Evolutionary conservation across 208 protist species (phyloP).

Genomic region (Trypanosoma melophagium): DNA sequence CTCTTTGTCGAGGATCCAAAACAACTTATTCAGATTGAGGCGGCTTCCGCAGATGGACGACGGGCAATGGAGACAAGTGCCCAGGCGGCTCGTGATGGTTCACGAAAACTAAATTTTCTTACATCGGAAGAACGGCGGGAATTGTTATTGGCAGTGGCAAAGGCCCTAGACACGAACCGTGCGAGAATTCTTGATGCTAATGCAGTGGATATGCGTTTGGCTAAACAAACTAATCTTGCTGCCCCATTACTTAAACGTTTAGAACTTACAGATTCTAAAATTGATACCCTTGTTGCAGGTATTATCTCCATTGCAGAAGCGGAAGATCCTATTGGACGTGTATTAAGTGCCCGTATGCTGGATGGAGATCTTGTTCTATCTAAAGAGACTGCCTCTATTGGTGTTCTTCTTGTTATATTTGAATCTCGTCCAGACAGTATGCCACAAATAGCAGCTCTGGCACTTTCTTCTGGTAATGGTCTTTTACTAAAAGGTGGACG

Average conservation of each 20-base stretch:
- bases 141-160: conserved; percentile 58
- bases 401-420: conserved; percentile 93
- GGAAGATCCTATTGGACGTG: conserved; percentile 54
- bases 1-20: conserved; percentile 22
- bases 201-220: conserved; percentile 54
- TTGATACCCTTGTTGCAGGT: conserved; percentile 51
- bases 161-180: conserved; percentile 41
- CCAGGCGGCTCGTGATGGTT: conserved; percentile 54
- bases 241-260: conserved; percentile 56
- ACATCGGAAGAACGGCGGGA: conserved; percentile 31
- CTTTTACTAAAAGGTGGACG: conserved; percentile 89
- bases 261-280: conserved; percentile 58
- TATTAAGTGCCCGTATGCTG: conserved; percentile 55
- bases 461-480: conserved; percentile 84
- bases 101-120: conserved; percentile 39
- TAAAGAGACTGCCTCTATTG: conserved; percentile 82
- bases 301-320: conserved; percentile 46
- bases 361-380: conserved; percentile 73
- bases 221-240: conserved; percentile 36
- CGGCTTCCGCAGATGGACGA: conserved; percentile 21
- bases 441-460: conserved; percentile 82
- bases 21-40: conserved; percentile 28
- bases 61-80: conserved; percentile 38
- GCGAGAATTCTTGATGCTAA: conserved; percentile 71
- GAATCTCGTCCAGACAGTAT: conserved; percentile 90